These are phyloP conservation scores for Serendipita sp. DNA, from an alignment of 768 basidiomycete species.

Conservation along the genomic window DNA sequence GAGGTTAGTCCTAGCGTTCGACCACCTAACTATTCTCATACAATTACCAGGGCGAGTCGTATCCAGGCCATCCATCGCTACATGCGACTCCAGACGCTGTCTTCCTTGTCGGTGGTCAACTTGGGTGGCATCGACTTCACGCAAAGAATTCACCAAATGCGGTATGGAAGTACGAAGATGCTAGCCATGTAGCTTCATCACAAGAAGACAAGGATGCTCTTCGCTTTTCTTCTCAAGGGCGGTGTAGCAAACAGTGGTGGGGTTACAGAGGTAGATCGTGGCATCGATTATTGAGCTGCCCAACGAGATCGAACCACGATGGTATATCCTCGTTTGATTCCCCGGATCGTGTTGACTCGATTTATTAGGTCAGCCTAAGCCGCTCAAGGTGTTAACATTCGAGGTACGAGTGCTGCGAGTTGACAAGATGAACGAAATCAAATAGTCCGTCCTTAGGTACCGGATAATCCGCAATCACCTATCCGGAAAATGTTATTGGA, in stretches of 20 bases:
- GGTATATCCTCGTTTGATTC: not conserved
- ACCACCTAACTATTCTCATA: too few species aligned
- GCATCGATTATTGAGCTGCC: not conserved
- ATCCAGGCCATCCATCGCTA: not conserved
- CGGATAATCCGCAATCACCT: not conserved
- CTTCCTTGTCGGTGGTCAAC: not conserved
- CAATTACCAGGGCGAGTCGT: not conserved
- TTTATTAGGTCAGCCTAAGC: not conserved
- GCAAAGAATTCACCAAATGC: not conserved
- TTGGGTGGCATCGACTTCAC: not conserved
- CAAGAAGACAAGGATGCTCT: not conserved
- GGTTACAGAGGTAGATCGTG: not conserved
- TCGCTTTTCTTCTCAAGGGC: not conserved
- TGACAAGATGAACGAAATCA: not conserved
- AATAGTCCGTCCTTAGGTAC: not conserved
- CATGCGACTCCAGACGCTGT: not conserved
- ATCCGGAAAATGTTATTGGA: too few species aligned
- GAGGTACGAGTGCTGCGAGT: not conserved
- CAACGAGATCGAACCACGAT: not conserved
- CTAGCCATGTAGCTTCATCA: not conserved
- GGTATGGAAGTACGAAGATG: not conserved
- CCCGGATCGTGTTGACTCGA: not conserved
- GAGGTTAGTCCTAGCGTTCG: too few species aligned
- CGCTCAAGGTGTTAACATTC: not conserved
- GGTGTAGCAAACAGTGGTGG: slow-evolving; percentile 2